These are phyloP conservation scores for Castanopsis chinensis DNA, from an alignment of 306 rosid species.

Conservation along the genomic window DNA sequence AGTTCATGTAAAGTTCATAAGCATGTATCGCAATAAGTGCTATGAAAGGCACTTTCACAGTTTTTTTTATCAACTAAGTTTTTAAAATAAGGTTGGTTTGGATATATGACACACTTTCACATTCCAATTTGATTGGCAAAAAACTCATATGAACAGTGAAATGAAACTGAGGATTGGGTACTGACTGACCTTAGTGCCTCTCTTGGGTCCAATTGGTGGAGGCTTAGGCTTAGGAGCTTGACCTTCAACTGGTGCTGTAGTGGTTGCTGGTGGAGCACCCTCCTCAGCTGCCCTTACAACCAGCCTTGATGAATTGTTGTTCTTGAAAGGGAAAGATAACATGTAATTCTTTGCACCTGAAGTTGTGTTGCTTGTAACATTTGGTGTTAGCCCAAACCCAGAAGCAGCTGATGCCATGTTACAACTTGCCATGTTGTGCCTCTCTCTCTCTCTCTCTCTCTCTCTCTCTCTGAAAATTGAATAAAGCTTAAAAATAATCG, in stretches of 20 bases:
- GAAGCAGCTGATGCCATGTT: conserved; percentile 83
- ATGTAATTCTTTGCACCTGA: conserved; percentile 31
- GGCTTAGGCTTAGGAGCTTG: conserved; percentile 66
- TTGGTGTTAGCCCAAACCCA: conserved; percentile 57
- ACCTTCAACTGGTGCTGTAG: conserved; percentile 34
- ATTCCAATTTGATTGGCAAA: neutral
- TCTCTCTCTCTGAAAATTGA: neutral
- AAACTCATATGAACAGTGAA: neutral
- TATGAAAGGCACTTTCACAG: neutral
- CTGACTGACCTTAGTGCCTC: conserved; percentile 69
- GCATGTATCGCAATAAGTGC: neutral
- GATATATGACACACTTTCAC: neutral
- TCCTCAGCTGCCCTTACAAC: conserved; percentile 68
- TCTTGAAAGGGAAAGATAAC: conserved; percentile 44
- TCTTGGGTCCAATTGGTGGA: conserved; percentile 92
- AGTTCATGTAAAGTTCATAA: neutral
- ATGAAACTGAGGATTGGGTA: neutral
- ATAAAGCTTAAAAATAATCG: conserved; percentile 5
- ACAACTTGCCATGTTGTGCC: conserved; percentile 46
- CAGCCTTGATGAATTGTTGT: conserved; percentile 41
- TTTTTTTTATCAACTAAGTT: neutral
- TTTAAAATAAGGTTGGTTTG: neutral
- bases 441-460: neutral
- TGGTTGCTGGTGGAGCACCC: conserved; percentile 39
- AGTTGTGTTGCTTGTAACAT: conserved; percentile 36